Base-by-base conservation (phyloP, 78 protist species). In the Dictyostelium capitatum region DNA sequence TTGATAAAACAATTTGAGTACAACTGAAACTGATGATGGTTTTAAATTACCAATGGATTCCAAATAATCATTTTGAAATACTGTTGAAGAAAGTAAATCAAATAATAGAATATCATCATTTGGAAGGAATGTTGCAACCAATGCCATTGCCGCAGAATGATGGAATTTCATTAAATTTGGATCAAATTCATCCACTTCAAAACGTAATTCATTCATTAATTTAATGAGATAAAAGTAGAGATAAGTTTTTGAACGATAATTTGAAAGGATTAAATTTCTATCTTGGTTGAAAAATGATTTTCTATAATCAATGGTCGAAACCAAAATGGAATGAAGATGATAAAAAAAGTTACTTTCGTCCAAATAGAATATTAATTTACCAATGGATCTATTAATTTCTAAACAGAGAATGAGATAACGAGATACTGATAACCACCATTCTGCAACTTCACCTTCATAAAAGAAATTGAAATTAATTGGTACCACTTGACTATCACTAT, bases 351-450 rank as follows among this genome's bases (percentile, higher is more conserved):
- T 82, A 47, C 79, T 14, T 51, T 87, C 65, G n/a, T 87, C 93
- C 70, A 87, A 28, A 65, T 87, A 78, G 67, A 87, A 87, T 14
- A 87, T 46, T 19, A 87, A 28, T 54, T 87, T 87, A 12, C 70
- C 57, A 28, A 87, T 77, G 4, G 83, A 15, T 28, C 84, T 64
- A 64, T 87, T 87, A 9, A 72, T 77, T 50, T 74, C 74, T 12
- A 87, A 15, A 62, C 79, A 23, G 19, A 74, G 4, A 6, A 54
- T 25, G 6, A 87, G 65, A 65, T 87, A 87, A 75, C 93, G 64
- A 9, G 84, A 10, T 23, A 87, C 70, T 30, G 93, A 74, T 65
- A 87, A 37, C 93, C 93, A 87, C 79, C 80, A 87, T 50, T 87
- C 93, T 0, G 56, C 51, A 17, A 77, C 30, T 77, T 87, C 93